Percentiles rank a stretch among this genome's conserved stretches.
These are phyloP conservation scores for Kockiozyma suomiensis DNA, from an alignment of 805 yeast species.

Conservation along the genomic window DNA sequence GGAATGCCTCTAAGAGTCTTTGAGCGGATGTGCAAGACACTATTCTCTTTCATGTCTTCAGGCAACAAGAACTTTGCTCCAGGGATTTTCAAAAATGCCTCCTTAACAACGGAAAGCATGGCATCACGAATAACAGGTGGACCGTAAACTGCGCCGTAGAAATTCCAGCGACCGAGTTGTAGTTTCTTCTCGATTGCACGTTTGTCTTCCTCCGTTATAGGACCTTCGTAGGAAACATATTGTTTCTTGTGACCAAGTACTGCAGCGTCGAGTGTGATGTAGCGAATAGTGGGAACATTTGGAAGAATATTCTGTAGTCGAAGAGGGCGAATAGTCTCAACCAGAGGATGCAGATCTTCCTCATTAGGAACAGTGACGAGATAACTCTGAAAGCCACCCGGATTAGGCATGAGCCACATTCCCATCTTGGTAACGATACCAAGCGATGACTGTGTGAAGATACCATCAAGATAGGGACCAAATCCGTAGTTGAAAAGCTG, in stretches of 20 bases:
- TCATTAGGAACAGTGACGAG: slow-evolving; percentile 14
- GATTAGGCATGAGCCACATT: slow-evolving; percentile 17
- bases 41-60: background rate
- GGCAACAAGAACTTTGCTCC: slow-evolving; percentile 8
- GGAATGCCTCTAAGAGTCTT: slow-evolving; percentile 11
- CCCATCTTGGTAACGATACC: slow-evolving; percentile 17
- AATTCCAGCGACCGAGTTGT: slow-evolving; percentile 16
- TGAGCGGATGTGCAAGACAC: slow-evolving; percentile 6
- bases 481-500: slow-evolving; percentile 13
- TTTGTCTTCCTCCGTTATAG: slow-evolving; percentile 7
- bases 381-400: slow-evolving; percentile 13
- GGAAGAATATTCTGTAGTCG: slow-evolving; percentile 11
- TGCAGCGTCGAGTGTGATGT: slow-evolving; percentile 13
- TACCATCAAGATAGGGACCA: slow-evolving; percentile 14
- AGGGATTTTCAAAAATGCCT: slow-evolving; percentile 13
- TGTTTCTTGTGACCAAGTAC: background rate
- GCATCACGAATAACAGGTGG: slow-evolving; percentile 5
- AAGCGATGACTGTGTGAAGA: slow-evolving; percentile 11
- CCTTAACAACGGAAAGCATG: slow-evolving; percentile 7
- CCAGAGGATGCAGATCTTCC: background rate
- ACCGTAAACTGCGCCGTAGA: slow-evolving; percentile 18
- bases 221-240: slow-evolving; percentile 1
- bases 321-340: slow-evolving; percentile 14
- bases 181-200: slow-evolving; percentile 1
- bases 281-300: slow-evolving; percentile 14